Evolutionary conservation across 352 stramenopile species (phyloP).

Genomic region (Globisporangium canariense): DNA sequence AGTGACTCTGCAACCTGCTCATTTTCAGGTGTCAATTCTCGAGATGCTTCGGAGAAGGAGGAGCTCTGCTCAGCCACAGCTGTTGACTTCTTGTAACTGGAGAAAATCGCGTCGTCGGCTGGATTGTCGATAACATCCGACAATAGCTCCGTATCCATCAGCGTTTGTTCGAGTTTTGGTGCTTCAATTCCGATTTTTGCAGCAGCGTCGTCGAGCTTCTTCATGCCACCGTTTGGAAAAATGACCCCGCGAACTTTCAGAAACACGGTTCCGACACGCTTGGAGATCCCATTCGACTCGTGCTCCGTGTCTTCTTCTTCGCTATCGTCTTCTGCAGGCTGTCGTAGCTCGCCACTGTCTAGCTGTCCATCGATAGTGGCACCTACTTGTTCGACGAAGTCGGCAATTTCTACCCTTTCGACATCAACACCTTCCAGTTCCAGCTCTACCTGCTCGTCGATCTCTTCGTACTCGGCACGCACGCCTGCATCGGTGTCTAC

Average conservation of each 20-base stretch:
- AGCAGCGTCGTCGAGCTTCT: neutral
- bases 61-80: neutral
- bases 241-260: slow-evolving; percentile 4
- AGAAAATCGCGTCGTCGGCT: neutral
- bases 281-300: neutral
- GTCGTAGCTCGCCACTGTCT: neutral
- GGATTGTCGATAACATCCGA: neutral
- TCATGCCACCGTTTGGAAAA: neutral
- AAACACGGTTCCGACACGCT: neutral
- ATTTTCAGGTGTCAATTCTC: neutral
- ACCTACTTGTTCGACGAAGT: neutral
- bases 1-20: neutral
- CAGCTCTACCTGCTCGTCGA: neutral
- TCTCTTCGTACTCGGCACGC: neutral
- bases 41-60: neutral
- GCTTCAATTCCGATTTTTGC: neutral
- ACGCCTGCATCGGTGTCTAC: neutral
- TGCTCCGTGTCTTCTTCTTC: neutral
- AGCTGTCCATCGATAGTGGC: neutral
- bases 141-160: neutral
- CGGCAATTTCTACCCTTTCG: neutral
- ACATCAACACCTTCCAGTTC: neutral
- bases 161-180: neutral
- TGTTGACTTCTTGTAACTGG: neutral
- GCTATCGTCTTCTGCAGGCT: neutral